These are phyloP conservation scores for Sporothrix dimorphospora DNA, from an alignment of 2,329 filamentous ascomycete genomes.

Conservation along the genomic window DNA sequence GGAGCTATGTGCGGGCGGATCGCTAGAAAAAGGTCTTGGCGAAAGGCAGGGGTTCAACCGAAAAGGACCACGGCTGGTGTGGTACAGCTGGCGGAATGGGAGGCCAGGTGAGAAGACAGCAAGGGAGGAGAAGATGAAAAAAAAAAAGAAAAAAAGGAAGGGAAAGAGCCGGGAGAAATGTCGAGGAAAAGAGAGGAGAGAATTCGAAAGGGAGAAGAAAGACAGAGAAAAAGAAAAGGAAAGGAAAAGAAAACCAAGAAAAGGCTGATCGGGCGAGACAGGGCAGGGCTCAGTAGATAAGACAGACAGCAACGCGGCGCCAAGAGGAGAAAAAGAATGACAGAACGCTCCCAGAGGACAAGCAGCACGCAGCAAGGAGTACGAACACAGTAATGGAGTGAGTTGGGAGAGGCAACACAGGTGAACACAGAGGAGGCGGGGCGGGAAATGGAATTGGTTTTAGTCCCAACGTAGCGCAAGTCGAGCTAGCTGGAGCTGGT, in stretches of 20 bases:
- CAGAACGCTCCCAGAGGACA: constrained; percentile 3
- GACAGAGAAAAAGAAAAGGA: constrained; percentile 4
- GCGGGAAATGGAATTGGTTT: constrained; percentile 27
- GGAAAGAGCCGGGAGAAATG: not conserved
- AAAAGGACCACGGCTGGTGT: not conserved
- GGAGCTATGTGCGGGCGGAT: constrained; percentile 16
- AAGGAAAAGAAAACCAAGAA: not conserved
- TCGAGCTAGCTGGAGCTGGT: constrained; percentile 24
- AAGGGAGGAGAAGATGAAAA: not conserved
- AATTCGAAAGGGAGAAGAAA: constrained; percentile 27
- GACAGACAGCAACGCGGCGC: constrained; percentile 16
- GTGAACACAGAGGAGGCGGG: constrained; percentile 24
- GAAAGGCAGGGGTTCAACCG: constrained; percentile 1
- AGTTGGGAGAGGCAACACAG: constrained; percentile 15
- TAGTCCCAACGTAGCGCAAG: constrained; percentile 24
- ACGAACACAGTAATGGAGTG: constrained; percentile 2
- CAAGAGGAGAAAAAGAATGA: constrained; percentile 17
- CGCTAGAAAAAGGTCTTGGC: constrained; percentile 19
- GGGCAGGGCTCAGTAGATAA: constrained; percentile 28
- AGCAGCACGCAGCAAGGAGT: not conserved
- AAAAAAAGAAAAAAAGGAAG: constrained; percentile 11
- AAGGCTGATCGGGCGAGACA: not conserved
- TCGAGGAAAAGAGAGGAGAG: not conserved
- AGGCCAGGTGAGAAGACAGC: constrained; percentile 11
- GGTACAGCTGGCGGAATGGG: constrained; percentile 12